Percentiles rank a stretch among this genome's conserved stretches.
phyloP scores from a whole-genome alignment of 2,329 filamentous ascomycete genomes.

The Cordyceps javanica region DNA sequence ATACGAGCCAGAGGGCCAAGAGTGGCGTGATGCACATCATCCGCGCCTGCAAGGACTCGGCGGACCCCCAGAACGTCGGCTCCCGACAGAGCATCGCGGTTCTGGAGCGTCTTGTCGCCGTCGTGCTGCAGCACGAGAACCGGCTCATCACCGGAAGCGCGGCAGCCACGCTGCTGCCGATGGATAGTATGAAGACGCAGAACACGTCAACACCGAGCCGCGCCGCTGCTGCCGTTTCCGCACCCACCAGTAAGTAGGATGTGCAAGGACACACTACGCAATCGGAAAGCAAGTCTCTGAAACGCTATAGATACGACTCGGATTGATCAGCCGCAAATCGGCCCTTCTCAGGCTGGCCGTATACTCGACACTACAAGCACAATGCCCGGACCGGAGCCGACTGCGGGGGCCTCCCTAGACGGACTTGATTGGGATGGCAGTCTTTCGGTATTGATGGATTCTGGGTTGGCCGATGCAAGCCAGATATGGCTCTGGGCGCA shows the following conservation, averaged over 20 bases:
- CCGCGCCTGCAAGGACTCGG: constrained; percentile 1
- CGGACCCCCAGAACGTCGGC: not conserved
- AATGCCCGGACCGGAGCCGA: not conserved
- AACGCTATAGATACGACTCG: not conserved
- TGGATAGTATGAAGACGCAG: not conserved
- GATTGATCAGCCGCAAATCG: not conserved
- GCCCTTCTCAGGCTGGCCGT: not conserved
- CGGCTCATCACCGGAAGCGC: constrained; percentile 8
- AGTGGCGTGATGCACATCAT: constrained; percentile 13
- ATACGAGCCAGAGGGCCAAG: constrained; percentile 4
- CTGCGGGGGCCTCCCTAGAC: not conserved
- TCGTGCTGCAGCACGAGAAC: constrained; percentile 8
- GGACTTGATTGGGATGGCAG: constrained; percentile 8
- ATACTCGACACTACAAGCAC: not conserved
- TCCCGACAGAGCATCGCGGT: constrained; percentile 10
- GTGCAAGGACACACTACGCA: not conserved
- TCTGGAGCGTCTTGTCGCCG: constrained; percentile 11
- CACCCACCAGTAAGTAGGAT: not conserved
- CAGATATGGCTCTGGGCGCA: constrained; percentile 12
- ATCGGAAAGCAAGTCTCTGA: not conserved
- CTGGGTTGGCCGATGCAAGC: constrained; percentile 7
- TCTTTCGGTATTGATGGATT: constrained; percentile 7
- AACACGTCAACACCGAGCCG: not conserved
- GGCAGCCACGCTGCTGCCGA: not conserved
- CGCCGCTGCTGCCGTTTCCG: not conserved